Percentiles rank a stretch among this genome's conserved stretches.
These are phyloP conservation scores for Xylariomycetidae sp. DNA, from an alignment of 2,329 filamentous ascomycete species.

Conservation along the genomic window DNA sequence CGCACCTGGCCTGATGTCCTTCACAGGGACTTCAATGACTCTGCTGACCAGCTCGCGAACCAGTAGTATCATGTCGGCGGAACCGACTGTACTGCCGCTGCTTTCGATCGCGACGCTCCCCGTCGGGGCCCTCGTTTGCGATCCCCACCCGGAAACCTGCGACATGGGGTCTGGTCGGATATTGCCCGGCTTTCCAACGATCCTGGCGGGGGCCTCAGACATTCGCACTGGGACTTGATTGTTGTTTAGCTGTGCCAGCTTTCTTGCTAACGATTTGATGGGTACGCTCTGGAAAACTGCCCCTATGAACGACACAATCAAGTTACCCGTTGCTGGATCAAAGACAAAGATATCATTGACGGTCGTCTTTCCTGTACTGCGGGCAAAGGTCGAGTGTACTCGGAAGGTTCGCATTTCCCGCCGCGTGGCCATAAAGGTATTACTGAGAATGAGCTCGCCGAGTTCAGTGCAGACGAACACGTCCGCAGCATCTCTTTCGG, in stretches of 20 bases:
- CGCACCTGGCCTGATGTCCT: slow-evolving; percentile 6
- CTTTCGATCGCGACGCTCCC: slow-evolving; percentile 4
- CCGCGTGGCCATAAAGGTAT: not conserved
- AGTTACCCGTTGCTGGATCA: not conserved
- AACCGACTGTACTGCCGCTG: not conserved
- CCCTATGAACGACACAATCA: slow-evolving; percentile 1
- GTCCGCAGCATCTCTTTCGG: not conserved
- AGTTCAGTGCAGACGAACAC: not conserved
- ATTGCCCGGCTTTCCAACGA: too few relatives aligned
- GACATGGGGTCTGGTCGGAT: too few relatives aligned
- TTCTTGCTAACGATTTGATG: not conserved
- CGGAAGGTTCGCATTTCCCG: not conserved
- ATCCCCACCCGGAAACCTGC: too few relatives aligned
- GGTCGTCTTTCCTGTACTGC: slow-evolving; percentile 1
- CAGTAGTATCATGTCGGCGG: not conserved
- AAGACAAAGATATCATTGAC: slow-evolving; percentile 2
- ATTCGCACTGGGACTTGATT: not conserved
- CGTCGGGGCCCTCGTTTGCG: slow-evolving; percentile 1
- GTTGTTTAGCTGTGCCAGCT: not conserved
- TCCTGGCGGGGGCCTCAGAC: too few relatives aligned
- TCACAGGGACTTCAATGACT: slow-evolving; percentile 6
- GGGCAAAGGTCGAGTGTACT: slow-evolving; percentile 4
- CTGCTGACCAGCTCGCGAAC: slow-evolving; percentile 8
- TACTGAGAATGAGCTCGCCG: not conserved
- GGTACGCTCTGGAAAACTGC: slow-evolving; percentile 1